Evolutionary conservation across 257 asterid genomes (phyloP).

Genomic region (Fraxinus excelsior): DNA sequence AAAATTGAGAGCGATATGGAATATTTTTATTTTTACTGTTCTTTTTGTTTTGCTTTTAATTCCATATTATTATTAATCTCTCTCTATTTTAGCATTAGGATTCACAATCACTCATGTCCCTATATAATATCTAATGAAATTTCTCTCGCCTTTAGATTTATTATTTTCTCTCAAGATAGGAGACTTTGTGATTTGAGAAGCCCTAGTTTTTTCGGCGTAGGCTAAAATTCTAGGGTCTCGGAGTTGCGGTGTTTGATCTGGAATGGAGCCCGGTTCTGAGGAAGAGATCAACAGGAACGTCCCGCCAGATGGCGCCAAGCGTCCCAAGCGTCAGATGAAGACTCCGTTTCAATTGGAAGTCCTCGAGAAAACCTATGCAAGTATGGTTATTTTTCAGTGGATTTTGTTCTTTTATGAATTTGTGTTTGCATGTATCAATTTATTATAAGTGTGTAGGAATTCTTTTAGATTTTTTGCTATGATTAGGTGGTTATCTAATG

Average conservation of each 20-base stretch:
- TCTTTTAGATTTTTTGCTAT: slow-evolving; percentile 10
- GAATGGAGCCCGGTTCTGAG: slow-evolving; percentile 83
- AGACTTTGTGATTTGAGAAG: slow-evolving; percentile 27
- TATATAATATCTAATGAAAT: slow-evolving; percentile 39
- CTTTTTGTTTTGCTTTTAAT: slow-evolving; percentile 47
- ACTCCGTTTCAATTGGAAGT: slow-evolving; percentile 92
- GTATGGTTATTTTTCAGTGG: slow-evolving; percentile 40
- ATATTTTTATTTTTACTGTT: slow-evolving; percentile 36
- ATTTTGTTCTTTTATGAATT: slow-evolving; percentile 25
- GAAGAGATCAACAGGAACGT: slow-evolving; percentile 58
- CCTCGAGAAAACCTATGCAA: slow-evolving; percentile 80
- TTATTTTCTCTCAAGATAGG: slow-evolving; percentile 44
- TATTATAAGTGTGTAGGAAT: neutral
- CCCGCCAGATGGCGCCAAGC: slow-evolving; percentile 63
- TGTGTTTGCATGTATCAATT: neutral
- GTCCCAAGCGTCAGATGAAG: slow-evolving; percentile 99
- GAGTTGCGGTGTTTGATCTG: slow-evolving; percentile 46
- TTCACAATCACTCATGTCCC: slow-evolving; percentile 52
- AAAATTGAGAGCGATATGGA: slow-evolving; percentile 44
- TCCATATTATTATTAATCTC: slow-evolving; percentile 37
- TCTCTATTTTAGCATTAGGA: slow-evolving; percentile 33
- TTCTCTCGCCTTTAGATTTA: slow-evolving; percentile 33
- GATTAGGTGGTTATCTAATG: slow-evolving; percentile 1
- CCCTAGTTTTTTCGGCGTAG: slow-evolving; percentile 40
- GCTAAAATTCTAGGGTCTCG: slow-evolving; percentile 50